Base-by-base conservation (phyloP, 2,329 filamentous ascomycete species). In the Phialemonium atrogriseum region DNA sequence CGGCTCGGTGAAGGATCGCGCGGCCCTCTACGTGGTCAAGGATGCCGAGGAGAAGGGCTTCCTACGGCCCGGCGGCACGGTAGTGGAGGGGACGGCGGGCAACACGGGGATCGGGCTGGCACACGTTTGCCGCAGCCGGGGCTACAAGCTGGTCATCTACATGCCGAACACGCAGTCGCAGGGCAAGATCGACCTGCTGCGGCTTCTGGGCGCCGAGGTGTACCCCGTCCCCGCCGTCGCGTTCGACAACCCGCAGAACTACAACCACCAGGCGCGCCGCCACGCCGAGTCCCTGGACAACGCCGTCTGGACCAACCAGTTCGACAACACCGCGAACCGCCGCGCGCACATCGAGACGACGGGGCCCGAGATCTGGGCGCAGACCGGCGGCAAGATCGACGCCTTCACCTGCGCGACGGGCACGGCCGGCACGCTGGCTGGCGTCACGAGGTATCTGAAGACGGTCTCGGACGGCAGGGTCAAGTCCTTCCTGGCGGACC, bases 151-250 rank as follows among this genome's bases (percentile, higher is more conserved):
- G 30, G 88, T 96, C 53, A 98, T 98, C 55, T 98, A 96, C 76
- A 96, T 98, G 91, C 91, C 91, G 49, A 84, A 98, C 68, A 96
- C 89, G 29, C 91, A 96, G 64, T 94, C 88, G 13, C 89, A 94
- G 63, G 91, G 88, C 55, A 98, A 98, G 69, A 84, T 98, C 54
- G 91, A 96, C 58, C 72, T 98, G 32, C 68, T 98, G 42, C 74
- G 89, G 7, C 68, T 96, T 21, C 73, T 98, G 8, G 91, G 91
- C 43, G 91, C 91, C 16, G 88, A 96, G 59, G 91, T 98, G 20
- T 84, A 94, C 62, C 88, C 91, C 12, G 91, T 98, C 1, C 91
- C 91, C 11, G 91, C 89, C 7, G 91, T 96, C 11, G 81, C 91
- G 4, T 96, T 94, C 51, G 88, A 96, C 41, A 85, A 96, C 64